phyloP scores from a whole-genome alignment of 2,329 filamentous ascomycete genomes.

The Xylariales sp. region DNA sequence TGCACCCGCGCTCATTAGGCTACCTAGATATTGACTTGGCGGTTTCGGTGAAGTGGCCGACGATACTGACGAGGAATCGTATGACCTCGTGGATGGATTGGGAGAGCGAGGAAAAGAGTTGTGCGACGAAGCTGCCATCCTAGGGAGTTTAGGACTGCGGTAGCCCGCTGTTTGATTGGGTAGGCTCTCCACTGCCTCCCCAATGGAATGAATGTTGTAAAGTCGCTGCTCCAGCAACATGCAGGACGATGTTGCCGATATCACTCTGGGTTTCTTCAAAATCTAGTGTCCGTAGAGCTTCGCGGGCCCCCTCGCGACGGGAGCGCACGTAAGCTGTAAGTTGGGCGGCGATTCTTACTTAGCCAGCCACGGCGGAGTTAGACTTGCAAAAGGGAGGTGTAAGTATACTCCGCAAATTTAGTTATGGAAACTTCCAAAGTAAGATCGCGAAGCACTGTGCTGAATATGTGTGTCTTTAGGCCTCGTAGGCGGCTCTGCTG shows the following conservation, averaged over 20 bases:
- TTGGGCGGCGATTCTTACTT: too few relatives aligned
- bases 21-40: conserved; percentile 47
- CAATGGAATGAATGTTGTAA: conserved; percentile 30
- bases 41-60: conserved; percentile 57
- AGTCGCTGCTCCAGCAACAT: conserved; percentile 36
- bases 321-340: too few relatives aligned
- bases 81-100: conserved; percentile 56
- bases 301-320: neutral
- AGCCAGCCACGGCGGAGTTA: too few relatives aligned
- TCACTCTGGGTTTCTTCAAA: conserved; percentile 16
- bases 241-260: conserved; percentile 24
- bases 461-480: conserved; percentile 17
- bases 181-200: conserved; percentile 31
- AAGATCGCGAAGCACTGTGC: conserved; percentile 21
- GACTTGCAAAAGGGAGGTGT: too few relatives aligned
- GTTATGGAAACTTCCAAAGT: too few relatives aligned
- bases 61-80: conserved; percentile 61
- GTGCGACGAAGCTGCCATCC: conserved; percentile 54
- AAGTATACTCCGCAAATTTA: too few relatives aligned
- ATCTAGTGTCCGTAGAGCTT: conserved; percentile 15
- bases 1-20: conserved; percentile 47
- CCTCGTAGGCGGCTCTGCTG: conserved; percentile 6
- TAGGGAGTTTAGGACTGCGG: conserved; percentile 27
- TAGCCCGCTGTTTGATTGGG: conserved; percentile 28
- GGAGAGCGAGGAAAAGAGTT: conserved; percentile 57